Evolutionary conservation across 2,329 filamentous ascomycete species (phyloP).

Genomic region (Fusarium algeriense): DNA sequence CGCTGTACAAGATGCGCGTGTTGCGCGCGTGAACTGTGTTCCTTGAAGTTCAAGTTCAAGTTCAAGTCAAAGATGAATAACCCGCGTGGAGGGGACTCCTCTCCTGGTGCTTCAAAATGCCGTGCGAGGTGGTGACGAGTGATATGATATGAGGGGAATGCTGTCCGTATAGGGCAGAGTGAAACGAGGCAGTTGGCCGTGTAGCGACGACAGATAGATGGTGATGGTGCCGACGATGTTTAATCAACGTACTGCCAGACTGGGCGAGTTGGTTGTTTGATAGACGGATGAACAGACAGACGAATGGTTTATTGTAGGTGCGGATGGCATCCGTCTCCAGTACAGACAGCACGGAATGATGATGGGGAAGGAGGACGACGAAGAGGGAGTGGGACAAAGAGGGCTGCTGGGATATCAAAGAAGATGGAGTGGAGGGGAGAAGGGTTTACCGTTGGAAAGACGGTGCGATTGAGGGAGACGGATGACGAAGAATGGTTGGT

Average conservation of each 20-base stretch:
- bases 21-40: constrained; percentile 16
- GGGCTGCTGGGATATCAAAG: constrained; percentile 42
- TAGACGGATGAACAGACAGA: constrained; percentile 28
- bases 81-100: not conserved
- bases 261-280: constrained; percentile 33
- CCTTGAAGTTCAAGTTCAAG: constrained; percentile 8
- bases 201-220: constrained; percentile 13
- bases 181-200: constrained; percentile 15
- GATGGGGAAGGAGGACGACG: constrained; percentile 29
- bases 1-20: constrained; percentile 26
- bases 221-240: constrained; percentile 34
- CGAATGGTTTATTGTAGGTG: constrained; percentile 36
- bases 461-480: constrained; percentile 48
- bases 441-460: constrained; percentile 46
- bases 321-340: constrained; percentile 33
- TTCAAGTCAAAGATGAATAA: constrained; percentile 9
- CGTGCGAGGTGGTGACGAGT: constrained; percentile 16
- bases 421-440: constrained; percentile 39
- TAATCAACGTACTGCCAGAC: constrained; percentile 21
- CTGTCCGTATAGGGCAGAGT: constrained; percentile 9
- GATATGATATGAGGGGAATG: constrained; percentile 7
- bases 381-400: constrained; percentile 44
- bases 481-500: constrained; percentile 54
- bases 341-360: constrained; percentile 2
- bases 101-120: constrained; percentile 10